Percentiles rank a stretch among this genome's conserved stretches.
These are phyloP conservation scores for Castanea crenata DNA, from an alignment of 306 rosid species.

Conservation along the genomic window DNA sequence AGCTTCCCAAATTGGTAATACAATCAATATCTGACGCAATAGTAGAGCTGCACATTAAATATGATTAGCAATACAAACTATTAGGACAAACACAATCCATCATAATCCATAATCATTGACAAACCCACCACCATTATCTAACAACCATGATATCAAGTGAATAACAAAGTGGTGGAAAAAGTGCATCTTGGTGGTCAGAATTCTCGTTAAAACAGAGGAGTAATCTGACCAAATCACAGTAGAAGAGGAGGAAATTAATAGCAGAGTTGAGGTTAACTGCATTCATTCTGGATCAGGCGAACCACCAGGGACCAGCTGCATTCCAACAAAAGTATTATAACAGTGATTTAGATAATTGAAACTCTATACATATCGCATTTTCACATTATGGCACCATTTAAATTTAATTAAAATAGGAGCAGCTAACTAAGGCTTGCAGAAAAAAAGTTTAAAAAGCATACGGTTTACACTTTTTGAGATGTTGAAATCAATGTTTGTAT, in stretches of 20 bases:
- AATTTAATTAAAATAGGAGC: constrained; percentile 3
- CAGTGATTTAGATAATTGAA: neutral
- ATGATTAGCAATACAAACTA: neutral
- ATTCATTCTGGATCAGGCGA: constrained; percentile 72
- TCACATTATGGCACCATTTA: neutral
- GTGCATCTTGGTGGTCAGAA: constrained; percentile 20
- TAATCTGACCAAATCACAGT: constrained; percentile 10
- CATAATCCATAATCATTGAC: neutral
- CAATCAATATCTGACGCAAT: neutral
- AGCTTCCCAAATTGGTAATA: too few species aligned
- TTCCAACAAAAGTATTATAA: constrained; percentile 3
- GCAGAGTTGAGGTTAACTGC: constrained; percentile 8
- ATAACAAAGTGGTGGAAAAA: constrained; percentile 11
- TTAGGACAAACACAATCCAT: neutral
- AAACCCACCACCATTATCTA: constrained; percentile 11
- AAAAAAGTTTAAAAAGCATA: too few species aligned
- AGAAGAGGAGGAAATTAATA: constrained; percentile 6
- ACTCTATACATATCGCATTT: neutral
- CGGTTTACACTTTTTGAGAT: too few species aligned
- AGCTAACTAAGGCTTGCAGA: neutral
- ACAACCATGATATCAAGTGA: constrained; percentile 25
- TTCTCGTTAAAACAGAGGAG: constrained; percentile 41
- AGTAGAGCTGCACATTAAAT: neutral
- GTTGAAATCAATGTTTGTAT: neutral
- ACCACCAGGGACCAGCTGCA: constrained; percentile 89